These are phyloP conservation scores for Silybum marianum DNA, from an alignment of 129 eudicot species.

Conservation along the genomic window DNA sequence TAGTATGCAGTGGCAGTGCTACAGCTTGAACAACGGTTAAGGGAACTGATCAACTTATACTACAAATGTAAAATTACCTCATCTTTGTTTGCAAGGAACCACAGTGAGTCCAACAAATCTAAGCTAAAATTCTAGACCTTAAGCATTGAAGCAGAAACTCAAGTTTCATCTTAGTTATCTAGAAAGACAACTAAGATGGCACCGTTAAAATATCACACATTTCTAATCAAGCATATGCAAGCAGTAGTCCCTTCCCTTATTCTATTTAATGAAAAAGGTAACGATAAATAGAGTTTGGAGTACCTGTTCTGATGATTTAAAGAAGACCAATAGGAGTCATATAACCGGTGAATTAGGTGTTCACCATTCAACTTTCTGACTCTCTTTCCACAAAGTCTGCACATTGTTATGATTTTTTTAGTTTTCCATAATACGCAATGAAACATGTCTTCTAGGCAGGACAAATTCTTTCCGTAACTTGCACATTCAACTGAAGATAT, in stretches of 20 bases:
- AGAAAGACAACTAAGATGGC: background rate
- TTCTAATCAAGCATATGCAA: background rate
- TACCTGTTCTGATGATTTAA: background rate
- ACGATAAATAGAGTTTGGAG: background rate
- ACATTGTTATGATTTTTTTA: background rate
- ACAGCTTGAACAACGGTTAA: too few relatives aligned
- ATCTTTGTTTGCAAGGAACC: too few relatives aligned
- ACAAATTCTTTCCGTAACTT: constrained; percentile 2
- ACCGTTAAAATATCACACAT: background rate
- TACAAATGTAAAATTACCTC: too few relatives aligned
- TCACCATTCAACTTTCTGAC: background rate
- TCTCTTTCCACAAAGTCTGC: constrained; percentile 1
- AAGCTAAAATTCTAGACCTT: too few relatives aligned
- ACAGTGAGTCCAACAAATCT: too few relatives aligned
- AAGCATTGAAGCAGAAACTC: background rate
- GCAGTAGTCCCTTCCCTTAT: background rate
- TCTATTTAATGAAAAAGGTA: background rate
- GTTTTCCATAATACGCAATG: background rate
- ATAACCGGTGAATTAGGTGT: background rate
- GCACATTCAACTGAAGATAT: background rate
- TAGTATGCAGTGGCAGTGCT: too few relatives aligned
- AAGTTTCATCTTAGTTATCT: background rate
- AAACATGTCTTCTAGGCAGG: background rate
- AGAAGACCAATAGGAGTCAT: too few relatives aligned
- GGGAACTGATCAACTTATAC: too few relatives aligned